Percentiles rank a stretch among this genome's conserved stretches.
These are phyloP conservation scores for Tardiomyces digboiensis DNA, from an alignment of 1,139 yeast species.

Conservation along the genomic window DNA sequence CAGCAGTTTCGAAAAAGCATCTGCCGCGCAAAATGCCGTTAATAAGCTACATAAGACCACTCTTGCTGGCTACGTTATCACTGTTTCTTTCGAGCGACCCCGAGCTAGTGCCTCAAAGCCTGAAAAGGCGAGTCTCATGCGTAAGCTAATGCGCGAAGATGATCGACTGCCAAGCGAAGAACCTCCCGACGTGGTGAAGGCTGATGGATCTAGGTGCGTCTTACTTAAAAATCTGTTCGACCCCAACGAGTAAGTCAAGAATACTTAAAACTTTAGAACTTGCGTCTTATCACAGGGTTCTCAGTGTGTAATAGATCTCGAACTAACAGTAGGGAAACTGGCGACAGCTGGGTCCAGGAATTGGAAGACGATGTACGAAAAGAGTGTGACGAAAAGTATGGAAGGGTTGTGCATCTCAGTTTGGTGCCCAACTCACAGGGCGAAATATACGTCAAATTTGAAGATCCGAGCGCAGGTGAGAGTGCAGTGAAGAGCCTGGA, in stretches of 20 bases:
- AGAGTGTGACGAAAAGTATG: conserved; percentile 31
- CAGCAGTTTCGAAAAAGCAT: background rate
- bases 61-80: background rate
- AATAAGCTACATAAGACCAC: background rate
- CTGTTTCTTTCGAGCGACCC: background rate
- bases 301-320: too few relatives aligned
- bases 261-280: too few relatives aligned
- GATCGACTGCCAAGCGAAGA: conserved; percentile 8
- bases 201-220: background rate
- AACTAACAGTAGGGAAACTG: conserved; percentile 19
- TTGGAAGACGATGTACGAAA: conserved; percentile 29
- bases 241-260: background rate
- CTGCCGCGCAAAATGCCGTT: background rate
- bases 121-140: conserved; percentile 21
- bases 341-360: conserved; percentile 27
- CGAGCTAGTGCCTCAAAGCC: background rate
- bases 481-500: conserved; percentile 26
- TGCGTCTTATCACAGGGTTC: too few relatives aligned
- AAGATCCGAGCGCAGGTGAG: conserved; percentile 18
- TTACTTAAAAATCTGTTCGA: background rate
- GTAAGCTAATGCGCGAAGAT: conserved; percentile 26
- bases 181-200: background rate
- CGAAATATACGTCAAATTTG: conserved; percentile 28
- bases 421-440: conserved; percentile 26
- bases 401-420: conserved; percentile 25